A percentile compares a stretch with the other conserved stretches of the same genome.
These are phyloP conservation scores for Waitea zeae DNA, from an alignment of 1,284 basidiomycete species.

Conservation along the genomic window DNA sequence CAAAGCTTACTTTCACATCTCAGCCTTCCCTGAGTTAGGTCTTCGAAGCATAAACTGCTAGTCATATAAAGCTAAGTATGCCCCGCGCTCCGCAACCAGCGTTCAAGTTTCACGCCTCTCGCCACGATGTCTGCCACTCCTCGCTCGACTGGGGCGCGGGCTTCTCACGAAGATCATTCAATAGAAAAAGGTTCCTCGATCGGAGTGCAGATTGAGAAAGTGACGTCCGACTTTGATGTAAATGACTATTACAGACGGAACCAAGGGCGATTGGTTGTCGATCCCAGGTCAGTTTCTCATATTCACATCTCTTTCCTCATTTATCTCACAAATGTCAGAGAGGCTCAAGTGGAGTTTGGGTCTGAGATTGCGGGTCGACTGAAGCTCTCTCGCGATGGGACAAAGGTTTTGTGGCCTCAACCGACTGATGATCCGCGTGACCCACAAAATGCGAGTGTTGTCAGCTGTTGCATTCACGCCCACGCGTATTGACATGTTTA, in stretches of 20 bases:
- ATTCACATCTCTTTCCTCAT: background rate
- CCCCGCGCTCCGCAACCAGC: too few relatives aligned
- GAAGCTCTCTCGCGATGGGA: slow-evolving; percentile 27
- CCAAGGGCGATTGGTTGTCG: slow-evolving; percentile 42
- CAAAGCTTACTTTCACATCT: too few relatives aligned
- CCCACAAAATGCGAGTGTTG: slow-evolving; percentile 41
- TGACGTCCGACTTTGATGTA: slow-evolving; percentile 21
- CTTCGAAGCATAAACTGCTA: too few relatives aligned
- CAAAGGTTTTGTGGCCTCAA: slow-evolving; percentile 41
- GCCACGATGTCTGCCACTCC: too few relatives aligned
- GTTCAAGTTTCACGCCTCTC: too few relatives aligned
- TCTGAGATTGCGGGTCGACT: slow-evolving; percentile 25
- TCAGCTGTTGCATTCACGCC: background rate
- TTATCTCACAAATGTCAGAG: slow-evolving; percentile 17
- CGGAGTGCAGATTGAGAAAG: too few relatives aligned
- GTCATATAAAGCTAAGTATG: too few relatives aligned
- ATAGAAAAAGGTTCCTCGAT: too few relatives aligned
- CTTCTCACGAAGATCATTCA: too few relatives aligned
- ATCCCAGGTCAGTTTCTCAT: slow-evolving; percentile 27
- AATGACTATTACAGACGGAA: slow-evolving; percentile 31
- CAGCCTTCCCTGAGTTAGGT: too few relatives aligned
- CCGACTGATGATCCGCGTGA: too few relatives aligned
- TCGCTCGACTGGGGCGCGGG: too few relatives aligned
- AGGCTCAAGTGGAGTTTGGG: slow-evolving; percentile 35
- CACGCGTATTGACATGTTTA: background rate